A percentile compares a stretch with the other conserved stretches of the same genome.
Conservation (phyloP, 108 stramenopile genomes). For the Nitzschia palea region DNA sequence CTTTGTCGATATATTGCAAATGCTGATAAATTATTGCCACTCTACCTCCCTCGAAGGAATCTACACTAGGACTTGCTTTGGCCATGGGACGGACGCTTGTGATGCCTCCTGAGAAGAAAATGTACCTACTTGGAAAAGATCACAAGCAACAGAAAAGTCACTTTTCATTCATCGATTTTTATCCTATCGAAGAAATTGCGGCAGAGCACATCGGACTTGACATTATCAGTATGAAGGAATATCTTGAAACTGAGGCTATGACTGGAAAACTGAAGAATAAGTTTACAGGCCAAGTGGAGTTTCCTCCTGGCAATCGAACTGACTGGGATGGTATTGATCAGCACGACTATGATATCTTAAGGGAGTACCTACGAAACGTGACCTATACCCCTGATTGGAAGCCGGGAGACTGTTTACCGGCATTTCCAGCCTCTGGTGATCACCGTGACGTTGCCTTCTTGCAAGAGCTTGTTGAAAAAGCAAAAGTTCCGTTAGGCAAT, state of each 20-base stretch:
- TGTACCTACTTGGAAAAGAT: slow-evolving; percentile 52
- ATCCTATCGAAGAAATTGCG: slow-evolving; percentile 55
- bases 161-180: slow-evolving; percentile 54
- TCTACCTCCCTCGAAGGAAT: slow-evolving; percentile 20
- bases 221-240: slow-evolving; percentile 90
- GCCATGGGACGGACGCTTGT: slow-evolving; percentile 92
- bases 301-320: slow-evolving; percentile 76
- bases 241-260: slow-evolving; percentile 49
- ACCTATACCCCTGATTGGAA: slow-evolving; percentile 49
- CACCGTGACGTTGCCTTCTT: slow-evolving; percentile 55
- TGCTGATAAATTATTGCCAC: not conserved
- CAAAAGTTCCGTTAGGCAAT: slow-evolving; percentile 3
- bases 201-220: slow-evolving; percentile 79
- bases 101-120: slow-evolving; percentile 43
- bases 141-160: slow-evolving; percentile 17
- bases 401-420: slow-evolving; percentile 64
- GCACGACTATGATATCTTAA: slow-evolving; percentile 15
- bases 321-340: slow-evolving; percentile 74
- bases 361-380: slow-evolving; percentile 28
- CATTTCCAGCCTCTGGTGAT: slow-evolving; percentile 73
- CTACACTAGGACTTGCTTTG: slow-evolving; percentile 61
- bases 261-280: slow-evolving; percentile 14
- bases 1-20: no score
- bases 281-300: slow-evolving; percentile 45
- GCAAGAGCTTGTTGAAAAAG: slow-evolving; percentile 30